A percentile compares a stretch with the other conserved stretches of the same genome.
Evolutionary conservation across 495 filamentous ascomycete genomes (phyloP).

Genomic region (Durotheca rogersii): DNA sequence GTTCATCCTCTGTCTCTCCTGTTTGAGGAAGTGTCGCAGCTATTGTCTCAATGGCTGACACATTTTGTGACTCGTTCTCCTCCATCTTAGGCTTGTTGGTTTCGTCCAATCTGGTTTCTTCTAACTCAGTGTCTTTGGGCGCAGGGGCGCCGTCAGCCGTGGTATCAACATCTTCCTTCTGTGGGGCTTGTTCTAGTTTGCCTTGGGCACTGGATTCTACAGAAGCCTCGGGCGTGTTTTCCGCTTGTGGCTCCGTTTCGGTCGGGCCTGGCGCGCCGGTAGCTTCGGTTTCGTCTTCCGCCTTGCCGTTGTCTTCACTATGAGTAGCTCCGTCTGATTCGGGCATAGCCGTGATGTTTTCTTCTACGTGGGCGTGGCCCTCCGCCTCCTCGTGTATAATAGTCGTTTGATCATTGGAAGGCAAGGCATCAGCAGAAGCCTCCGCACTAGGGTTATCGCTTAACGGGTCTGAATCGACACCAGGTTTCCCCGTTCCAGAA

Average conservation of each 20-base stretch:
- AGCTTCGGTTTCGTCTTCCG: slow-evolving; percentile 1
- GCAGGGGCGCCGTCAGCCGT: neutral
- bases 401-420: slow-evolving; percentile 3
- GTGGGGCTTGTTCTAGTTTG: neutral
- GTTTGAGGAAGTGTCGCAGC: neutral
- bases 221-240: neutral
- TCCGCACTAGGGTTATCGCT: neutral
- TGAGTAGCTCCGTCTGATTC: neutral
- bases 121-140: neutral
- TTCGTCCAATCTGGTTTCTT: neutral
- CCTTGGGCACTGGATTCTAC: slow-evolving; percentile 2
- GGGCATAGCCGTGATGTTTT: slow-evolving; percentile 1
- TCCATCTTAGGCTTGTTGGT: neutral
- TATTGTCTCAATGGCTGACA: neutral
- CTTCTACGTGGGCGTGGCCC: neutral
- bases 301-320: neutral
- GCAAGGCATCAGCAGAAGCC: slow-evolving; percentile 4
- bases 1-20: neutral
- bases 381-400: slow-evolving; percentile 1
- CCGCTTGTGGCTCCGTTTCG: neutral
- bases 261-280: neutral
- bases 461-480: neutral
- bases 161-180: neutral
- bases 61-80: neutral
- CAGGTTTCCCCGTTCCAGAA: neutral